phyloP scores from a whole-genome alignment of 1,284 basidiomycete species.

The Ustilago vetiveriae region DNA sequence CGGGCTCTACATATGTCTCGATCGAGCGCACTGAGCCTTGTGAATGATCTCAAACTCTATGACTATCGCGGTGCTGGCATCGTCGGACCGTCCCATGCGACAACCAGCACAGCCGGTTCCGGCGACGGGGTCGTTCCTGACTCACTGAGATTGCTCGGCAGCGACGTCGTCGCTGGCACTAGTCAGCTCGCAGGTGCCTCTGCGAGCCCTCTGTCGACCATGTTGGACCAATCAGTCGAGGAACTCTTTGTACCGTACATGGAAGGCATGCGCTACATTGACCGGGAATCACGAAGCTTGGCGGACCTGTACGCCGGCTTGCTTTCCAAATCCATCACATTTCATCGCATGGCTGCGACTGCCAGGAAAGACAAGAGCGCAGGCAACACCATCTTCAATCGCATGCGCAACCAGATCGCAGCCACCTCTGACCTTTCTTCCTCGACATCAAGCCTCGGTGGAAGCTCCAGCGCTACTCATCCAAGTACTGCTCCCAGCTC shows the following conservation, averaged over 20 bases:
- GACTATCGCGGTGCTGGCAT: constrained; percentile 73
- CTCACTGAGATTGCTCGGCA: constrained; percentile 28
- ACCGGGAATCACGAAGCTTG: constrained; percentile 87
- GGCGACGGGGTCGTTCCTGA: constrained; percentile 13
- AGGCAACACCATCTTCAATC: constrained; percentile 81
- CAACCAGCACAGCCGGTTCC: constrained; percentile 3
- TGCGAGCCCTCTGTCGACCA: constrained; percentile 69
- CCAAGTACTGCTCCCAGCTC: constrained; percentile 36
- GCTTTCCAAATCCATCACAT: constrained; percentile 81
- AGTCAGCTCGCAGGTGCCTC: constrained; percentile 47
- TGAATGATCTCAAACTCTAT: constrained; percentile 91
- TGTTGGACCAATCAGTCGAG: constrained; percentile 94
- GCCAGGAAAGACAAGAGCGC: constrained; percentile 27
- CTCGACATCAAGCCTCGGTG: constrained; percentile 25
- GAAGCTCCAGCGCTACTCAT: constrained; percentile 7
- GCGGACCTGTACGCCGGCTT: constrained; percentile 82
- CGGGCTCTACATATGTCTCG: constrained; percentile 90
- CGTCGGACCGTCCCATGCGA: constrained; percentile 22
- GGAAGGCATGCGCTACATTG: constrained; percentile 86
- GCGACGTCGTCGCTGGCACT: constrained; percentile 32
- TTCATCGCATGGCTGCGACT: constrained; percentile 73
- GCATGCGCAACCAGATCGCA: constrained; percentile 89
- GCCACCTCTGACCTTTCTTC: constrained; percentile 73
- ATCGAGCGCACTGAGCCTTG: constrained; percentile 78
- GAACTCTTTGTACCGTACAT: constrained; percentile 95